These are phyloP conservation scores for Candida sithepensis DNA, from an alignment of 805 yeast genomes.

Conservation along the genomic window DNA sequence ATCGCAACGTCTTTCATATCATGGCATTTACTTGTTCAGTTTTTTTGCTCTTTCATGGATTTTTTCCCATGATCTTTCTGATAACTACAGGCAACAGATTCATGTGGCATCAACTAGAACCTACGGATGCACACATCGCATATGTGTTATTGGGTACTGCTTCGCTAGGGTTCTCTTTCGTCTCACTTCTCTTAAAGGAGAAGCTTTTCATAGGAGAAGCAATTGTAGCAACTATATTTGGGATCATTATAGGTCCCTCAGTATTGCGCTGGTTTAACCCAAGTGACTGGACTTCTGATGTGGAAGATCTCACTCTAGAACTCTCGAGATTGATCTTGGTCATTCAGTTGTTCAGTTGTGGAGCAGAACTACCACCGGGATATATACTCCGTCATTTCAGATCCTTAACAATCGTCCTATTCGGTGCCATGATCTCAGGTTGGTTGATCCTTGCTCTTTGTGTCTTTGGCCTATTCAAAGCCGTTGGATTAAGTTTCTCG, in stretches of 20 bases:
- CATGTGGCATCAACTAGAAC: constrained; percentile 22
- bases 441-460: constrained; percentile 83
- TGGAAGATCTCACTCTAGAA: constrained; percentile 79
- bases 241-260: constrained; percentile 86
- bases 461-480: constrained; percentile 66
- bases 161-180: constrained; percentile 72
- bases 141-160: constrained; percentile 87
- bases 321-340: constrained; percentile 78
- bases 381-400: constrained; percentile 84
- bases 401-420: constrained; percentile 66
- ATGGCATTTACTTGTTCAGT: too few species aligned
- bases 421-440: constrained; percentile 88
- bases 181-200: constrained; percentile 81
- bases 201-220: constrained; percentile 87
- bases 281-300: constrained; percentile 55
- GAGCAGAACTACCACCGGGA: constrained; percentile 87
- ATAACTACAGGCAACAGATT: too few species aligned
- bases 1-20: too few species aligned
- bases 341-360: constrained; percentile 89
- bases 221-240: constrained; percentile 80
- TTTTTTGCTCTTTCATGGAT: too few species aligned
- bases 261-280: constrained; percentile 84
- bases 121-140: constrained; percentile 66
- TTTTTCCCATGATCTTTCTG: too few species aligned
- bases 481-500: constrained; percentile 59